Base-by-base conservation (phyloP, 2,329 filamentous ascomycete species). In the Calonectria pauciramosa region DNA sequence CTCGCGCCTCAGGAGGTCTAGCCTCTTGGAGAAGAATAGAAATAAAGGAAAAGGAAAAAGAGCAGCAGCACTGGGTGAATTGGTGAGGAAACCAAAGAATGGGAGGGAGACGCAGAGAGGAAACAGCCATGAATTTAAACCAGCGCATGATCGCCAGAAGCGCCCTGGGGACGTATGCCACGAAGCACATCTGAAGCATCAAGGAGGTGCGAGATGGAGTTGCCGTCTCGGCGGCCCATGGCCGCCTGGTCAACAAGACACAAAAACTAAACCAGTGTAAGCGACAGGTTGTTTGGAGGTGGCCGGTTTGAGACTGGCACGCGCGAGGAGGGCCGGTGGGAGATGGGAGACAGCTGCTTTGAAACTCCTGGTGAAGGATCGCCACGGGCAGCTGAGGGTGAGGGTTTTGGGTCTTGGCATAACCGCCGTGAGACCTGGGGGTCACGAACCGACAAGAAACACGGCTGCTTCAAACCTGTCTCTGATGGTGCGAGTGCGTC, bases 101-200 rank as follows among this genome's bases (percentile, higher is more conserved):
- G 70, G 73, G 81, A 74, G 73, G 23, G 34, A 23, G 44, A 23
- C 3, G 44, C 10, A 23, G 73, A 78, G 56, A 74, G 77, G 78
- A 82, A 80, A 81, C 82, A 63, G 82, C 82, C 84, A 85, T 84
- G 83, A 85, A 83, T 86, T 86, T 88, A 88, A 86, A 72, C 66
- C 71, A 73, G 68, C 49, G n/a, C 47, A 47, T 68, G 59, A 72
- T 71, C 60, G 28, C 38, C 65, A 26, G 18, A 36, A 36, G 34
- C 41, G 8, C 26, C 30, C 18, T 34, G 44, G 49, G 51, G 49
- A 49, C 20, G 51, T 47, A 18, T 47, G 64, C 73, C 72, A 70
- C 71, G 77, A 81, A 71, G 78, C 78, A 79, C 65, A 77, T 81
- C 78, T 81, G 79, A 80, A 80, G 79, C 79, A 79, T 68, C 52